Percentiles rank a stretch among this genome's conserved stretches.
phyloP scores from a whole-genome alignment of 2,329 filamentous ascomycete genomes.

The Aaosphaeria arxii region DNA sequence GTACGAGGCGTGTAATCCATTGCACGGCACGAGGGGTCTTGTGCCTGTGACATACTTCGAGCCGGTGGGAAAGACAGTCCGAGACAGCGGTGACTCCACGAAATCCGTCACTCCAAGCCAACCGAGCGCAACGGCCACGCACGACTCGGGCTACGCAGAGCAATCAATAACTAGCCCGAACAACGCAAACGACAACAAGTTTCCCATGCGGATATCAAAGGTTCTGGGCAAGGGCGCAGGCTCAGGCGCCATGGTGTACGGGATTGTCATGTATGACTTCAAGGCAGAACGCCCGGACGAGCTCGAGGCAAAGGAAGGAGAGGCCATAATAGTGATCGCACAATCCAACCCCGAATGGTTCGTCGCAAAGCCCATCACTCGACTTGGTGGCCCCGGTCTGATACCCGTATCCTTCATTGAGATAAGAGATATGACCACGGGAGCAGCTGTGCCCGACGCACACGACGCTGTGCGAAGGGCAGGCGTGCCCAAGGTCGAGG shows the following conservation, averaged over 20 bases:
- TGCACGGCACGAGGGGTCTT: conserved; percentile 82
- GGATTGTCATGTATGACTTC: conserved; percentile 96
- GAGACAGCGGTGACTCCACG: conserved; percentile 66
- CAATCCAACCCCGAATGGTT: conserved; percentile 99
- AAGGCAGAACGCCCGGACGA: conserved; percentile 93
- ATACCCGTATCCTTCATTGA: conserved; percentile 97
- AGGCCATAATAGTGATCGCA: conserved; percentile 97
- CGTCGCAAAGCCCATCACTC: conserved; percentile 96
- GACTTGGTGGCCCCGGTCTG: conserved; percentile 89
- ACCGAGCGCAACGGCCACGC: conserved; percentile 56
- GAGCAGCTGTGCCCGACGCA: conserved; percentile 76
- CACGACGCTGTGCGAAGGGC: conserved; percentile 82
- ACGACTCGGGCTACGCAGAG: conserved; percentile 89
- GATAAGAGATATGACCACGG: conserved; percentile 89
- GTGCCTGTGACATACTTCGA: conserved; percentile 96
- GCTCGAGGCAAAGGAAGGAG: conserved; percentile 88
- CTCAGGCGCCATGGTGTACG: conserved; percentile 86
- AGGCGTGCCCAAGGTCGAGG: conserved; percentile 90
- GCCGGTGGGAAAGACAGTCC: conserved; percentile 83
- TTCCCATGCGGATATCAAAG: conserved; percentile 37
- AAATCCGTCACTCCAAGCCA: conserved; percentile 40
- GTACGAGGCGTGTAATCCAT: conserved; percentile 98
- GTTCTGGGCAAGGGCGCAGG: conserved; percentile 53
- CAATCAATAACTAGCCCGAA: conserved; percentile 30
- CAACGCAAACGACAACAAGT: conserved; percentile 24